Conservation (phyloP, 768 basidiomycete species). For the Lactarius hengduanensis region DNA sequence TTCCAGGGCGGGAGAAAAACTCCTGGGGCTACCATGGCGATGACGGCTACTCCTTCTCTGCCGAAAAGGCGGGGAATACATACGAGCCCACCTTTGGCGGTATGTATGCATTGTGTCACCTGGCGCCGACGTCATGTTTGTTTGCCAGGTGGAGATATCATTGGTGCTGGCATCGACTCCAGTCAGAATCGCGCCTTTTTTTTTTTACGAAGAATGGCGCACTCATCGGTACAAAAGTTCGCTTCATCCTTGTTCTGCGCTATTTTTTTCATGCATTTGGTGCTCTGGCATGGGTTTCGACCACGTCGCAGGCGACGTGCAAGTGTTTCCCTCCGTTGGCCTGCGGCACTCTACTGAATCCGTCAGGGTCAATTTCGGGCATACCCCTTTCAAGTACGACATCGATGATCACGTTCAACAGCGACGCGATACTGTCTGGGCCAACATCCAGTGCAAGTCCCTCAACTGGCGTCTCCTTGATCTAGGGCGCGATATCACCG, state of each 20-base stretch:
- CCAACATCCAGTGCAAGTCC: constrained; percentile 56
- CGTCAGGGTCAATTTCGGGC: constrained; percentile 85
- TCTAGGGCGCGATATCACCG: constrained; percentile 21
- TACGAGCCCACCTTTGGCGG: constrained; percentile 84
- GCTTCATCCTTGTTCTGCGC: constrained; percentile 10
- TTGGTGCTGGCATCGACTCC: constrained; percentile 94
- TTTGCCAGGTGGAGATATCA: constrained; percentile 70
- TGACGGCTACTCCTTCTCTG: constrained; percentile 74
- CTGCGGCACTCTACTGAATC: constrained; percentile 77
- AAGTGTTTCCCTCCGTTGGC: constrained; percentile 86
- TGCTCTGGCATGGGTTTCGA: constrained; percentile 64
- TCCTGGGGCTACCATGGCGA: constrained; percentile 96
- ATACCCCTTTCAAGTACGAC: constrained; percentile 82
- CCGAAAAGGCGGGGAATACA: constrained; percentile 64
- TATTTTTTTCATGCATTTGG: constrained; percentile 19
- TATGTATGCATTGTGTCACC: constrained; percentile 39
- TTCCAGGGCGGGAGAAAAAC: constrained; percentile 82
- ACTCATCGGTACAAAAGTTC: constrained; percentile 51
- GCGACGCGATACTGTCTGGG: constrained; percentile 64
- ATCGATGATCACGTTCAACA: constrained; percentile 84
- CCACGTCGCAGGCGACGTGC: constrained; percentile 60
- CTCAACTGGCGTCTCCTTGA: constrained; percentile 44
- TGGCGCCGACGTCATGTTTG: constrained; percentile 15
- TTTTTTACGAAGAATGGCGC: constrained; percentile 73
- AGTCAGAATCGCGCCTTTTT: constrained; percentile 78